Base-by-base conservation (phyloP, 306 rosid species). In the Astragalus membranaceus region DNA sequence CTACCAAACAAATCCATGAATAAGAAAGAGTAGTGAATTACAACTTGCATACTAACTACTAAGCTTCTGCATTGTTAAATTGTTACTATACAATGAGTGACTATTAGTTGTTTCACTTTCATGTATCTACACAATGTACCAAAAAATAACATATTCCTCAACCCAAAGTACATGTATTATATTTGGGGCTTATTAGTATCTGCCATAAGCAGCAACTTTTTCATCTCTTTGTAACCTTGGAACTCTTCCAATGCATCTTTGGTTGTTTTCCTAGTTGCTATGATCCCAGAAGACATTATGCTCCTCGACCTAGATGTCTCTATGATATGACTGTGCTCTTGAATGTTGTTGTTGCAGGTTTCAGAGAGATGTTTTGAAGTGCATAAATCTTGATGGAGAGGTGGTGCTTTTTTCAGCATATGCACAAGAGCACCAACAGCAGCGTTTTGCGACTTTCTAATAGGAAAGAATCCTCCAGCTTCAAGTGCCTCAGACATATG, bases 161-260 rank as follows among this genome's bases (percentile, higher is more conserved):
- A 30, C 50, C 65, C 50, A 9, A 58, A 54, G 61, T 61, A 57
- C 67, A 44, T 51, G 48, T 71, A 75, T 77, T 83, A 85, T 32
- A 23, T 54, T 9, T 61, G 74, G 52, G 82, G 66, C 43, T 84
- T 78, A 8, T 78, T 52, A 13, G 11, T 8, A 7, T 7, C 8
- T 36, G 78, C 81, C 76, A 16, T 75, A 10, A 87, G 83, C 74
- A 90, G 61, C 87, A 80, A 26, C 48, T 78, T 87, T 63, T 88
- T 93, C 90, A 87, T 82, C 51, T 82, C 87, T 80, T 78, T 84
- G 85, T 90, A 93, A 47, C 79, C 80, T 68, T 84, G 87, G 49
- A 87, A 87, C 87, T 93, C 98, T 90, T 87, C 84, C 78, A 90
- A 84, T 52, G 97, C 96, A 81, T 90, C 97, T 10, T 80, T 69